Evolutionary conservation across 23 red algal genomes (phyloP).

Genomic region (Gracilaria vermiculophylla): DNA sequence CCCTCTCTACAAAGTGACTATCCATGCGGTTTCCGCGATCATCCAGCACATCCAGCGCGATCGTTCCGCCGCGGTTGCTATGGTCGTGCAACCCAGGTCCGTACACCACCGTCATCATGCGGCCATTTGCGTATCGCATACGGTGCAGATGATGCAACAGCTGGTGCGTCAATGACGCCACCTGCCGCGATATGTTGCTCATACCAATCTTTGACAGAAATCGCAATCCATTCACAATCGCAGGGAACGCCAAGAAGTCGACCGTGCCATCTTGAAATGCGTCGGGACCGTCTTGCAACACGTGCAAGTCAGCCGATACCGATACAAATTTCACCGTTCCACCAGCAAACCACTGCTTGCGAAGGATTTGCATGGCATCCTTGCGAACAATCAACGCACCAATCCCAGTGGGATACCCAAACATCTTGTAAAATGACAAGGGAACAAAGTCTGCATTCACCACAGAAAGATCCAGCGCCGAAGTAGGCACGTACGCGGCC

Average conservation of each 20-base stretch:
- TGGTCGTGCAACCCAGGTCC: neutral
- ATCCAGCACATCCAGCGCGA: conserved; percentile 33
- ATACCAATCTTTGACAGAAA: conserved; percentile 48
- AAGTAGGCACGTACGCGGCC: conserved; percentile 47
- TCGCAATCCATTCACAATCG: conserved; percentile 12
- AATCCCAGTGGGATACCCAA: conserved; percentile 74
- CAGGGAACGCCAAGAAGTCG: conserved; percentile 51
- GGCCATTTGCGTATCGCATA: conserved; percentile 11
- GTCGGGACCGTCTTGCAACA: conserved; percentile 4
- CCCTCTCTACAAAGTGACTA: conserved; percentile 25
- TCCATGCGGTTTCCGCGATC: conserved; percentile 4
- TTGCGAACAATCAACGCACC: conserved; percentile 61
- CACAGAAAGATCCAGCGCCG: conserved; percentile 25
- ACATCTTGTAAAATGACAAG: conserved; percentile 82
- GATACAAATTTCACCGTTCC: conserved; percentile 54
- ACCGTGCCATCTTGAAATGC: conserved; percentile 66
- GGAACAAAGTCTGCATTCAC: conserved; percentile 38
- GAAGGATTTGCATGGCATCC: conserved; percentile 21
- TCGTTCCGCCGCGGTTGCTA: conserved; percentile 10
- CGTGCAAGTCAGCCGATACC: conserved; percentile 6
- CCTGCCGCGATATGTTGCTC: conserved; percentile 2
- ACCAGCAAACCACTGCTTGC: conserved; percentile 50
- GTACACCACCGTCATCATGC: conserved; percentile 5
- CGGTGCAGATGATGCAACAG: conserved; percentile 10
- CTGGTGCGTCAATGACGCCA: conserved; percentile 11